Conservation (phyloP, 345 rosid genomes). For the Populus euphratica region DNA sequence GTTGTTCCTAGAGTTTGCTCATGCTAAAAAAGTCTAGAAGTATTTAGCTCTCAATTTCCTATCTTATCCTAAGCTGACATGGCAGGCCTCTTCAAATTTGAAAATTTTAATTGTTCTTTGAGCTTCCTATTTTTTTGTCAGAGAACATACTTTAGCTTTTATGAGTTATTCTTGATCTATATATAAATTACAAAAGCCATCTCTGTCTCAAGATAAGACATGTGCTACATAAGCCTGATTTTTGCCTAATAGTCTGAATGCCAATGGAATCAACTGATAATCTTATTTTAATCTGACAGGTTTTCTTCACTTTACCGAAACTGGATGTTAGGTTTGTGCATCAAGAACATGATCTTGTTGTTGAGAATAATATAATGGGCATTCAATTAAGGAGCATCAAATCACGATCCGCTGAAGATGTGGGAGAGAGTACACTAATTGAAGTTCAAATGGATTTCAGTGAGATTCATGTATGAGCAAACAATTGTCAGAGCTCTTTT, state of each 20-base stretch:
- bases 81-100: not conserved
- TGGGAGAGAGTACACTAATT: conserved; percentile 86
- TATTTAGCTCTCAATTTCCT: too few species aligned
- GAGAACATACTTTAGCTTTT: not conserved
- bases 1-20: too few species aligned
- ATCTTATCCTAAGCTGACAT: not conserved
- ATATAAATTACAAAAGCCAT: not conserved
- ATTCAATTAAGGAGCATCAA: conserved; percentile 66
- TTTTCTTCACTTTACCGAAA: conserved; percentile 69
- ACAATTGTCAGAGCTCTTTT: conserved; percentile 24
- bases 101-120: not conserved
- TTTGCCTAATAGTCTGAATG: not conserved
- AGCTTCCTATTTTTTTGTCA: not conserved
- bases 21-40: too few species aligned
- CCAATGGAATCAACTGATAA: not conserved
- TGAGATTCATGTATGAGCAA: conserved; percentile 80
- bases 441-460: conserved; percentile 86
- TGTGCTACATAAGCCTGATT: not conserved
- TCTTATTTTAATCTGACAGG: conserved; percentile 40
- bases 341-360: conserved; percentile 54
- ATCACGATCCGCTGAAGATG: conserved; percentile 73
- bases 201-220: not conserved
- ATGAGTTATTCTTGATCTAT: not conserved
- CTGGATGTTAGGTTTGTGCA: conserved; percentile 74
- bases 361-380: conserved; percentile 83